Base-by-base conservation (phyloP, 2,329 filamentous ascomycete species). In the Penicillium sp. region DNA sequence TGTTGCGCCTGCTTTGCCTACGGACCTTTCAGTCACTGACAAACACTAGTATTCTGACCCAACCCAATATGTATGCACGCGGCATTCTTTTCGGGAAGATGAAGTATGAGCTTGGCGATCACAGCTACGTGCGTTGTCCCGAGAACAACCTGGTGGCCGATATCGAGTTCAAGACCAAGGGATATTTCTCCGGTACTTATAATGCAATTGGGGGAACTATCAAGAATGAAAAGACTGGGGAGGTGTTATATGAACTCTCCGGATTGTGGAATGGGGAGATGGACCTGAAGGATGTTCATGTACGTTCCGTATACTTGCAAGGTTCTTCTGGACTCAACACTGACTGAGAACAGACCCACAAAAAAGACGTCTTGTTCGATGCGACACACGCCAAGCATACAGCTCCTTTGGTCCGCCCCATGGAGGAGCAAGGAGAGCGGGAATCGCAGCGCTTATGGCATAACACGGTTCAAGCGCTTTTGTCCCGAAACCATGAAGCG, bases 41-140 rank as follows among this genome's bases (percentile, higher is more conserved):
- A 23, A 42, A 15, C 31, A 54, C 17, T 66, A 95, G 91, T 76
- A 90, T 95, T 70, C 78, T 97, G 52, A 97, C 94, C 5, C 94
- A 99, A 71, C 94, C 94, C 19, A 99, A 99, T 79, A 99, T 99
- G 92, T 99, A 99, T 75, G 94, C 93, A 23, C 86, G 94, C 61
- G 93, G 94, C 37, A 97, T 99, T 59, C 81, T 99, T 9, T 97
- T 99, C 70, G 94, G 94, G 48, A 97, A 97, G 76, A 97, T 99
- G 94, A 97, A 97, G 76, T 99, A 97, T 76, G 94, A 99, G 79
- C 86, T 99, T 8, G 94, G 93, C 63, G 93, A 97, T 73, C 93
- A 96, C 78, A 96, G 93, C 73, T 91, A 92, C 68, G 90, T 99
- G 21, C 85, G 88, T 64, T 97, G 94, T 74, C 91, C 93, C 0